phyloP scores from a whole-genome alignment of 2,329 filamentous ascomycete species.

The Trichoderma afroharzianum region DNA sequence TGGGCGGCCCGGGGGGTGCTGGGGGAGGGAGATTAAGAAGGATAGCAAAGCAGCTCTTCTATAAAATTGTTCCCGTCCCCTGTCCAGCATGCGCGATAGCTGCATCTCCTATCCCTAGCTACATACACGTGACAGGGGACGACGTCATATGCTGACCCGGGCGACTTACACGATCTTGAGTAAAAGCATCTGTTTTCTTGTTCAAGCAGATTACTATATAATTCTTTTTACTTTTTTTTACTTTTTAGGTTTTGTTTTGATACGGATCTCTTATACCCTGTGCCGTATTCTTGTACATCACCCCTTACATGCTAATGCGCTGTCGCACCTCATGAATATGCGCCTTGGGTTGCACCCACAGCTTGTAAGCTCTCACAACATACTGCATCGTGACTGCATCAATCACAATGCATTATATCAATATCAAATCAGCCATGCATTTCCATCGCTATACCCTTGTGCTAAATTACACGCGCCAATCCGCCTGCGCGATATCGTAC shows the following conservation, averaged over 20 bases:
- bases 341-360: background rate
- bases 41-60: background rate
- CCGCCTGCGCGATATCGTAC: background rate
- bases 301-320: background rate
- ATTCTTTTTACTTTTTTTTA: background rate
- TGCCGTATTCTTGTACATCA: background rate
- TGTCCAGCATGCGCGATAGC: background rate
- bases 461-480: background rate
- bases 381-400: background rate
- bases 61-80: background rate
- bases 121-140: slow-evolving; percentile 15
- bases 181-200: background rate
- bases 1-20: background rate
- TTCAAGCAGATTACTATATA: background rate
- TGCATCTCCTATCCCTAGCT: background rate
- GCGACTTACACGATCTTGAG: background rate
- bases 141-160: slow-evolving; percentile 8
- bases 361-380: background rate
- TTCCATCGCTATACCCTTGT: background rate
- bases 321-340: background rate
- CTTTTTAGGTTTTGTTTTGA: background rate
- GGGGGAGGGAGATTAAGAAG: background rate
- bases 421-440: background rate
- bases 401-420: background rate
- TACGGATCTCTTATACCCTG: background rate